Base-by-base conservation (phyloP, 2,329 filamentous ascomycete genomes). In the Pseudopithomyces maydicus region DNA sequence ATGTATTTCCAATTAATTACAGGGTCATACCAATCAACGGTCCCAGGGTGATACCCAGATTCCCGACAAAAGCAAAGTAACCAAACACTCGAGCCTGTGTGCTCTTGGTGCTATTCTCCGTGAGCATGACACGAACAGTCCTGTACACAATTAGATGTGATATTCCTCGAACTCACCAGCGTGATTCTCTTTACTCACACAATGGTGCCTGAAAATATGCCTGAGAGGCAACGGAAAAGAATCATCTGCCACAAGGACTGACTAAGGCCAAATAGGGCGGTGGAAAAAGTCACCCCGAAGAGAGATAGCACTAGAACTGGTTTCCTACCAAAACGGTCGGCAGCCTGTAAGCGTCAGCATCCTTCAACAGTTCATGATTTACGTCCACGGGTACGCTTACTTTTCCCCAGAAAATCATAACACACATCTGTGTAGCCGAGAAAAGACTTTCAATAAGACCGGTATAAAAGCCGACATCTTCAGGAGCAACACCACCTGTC, bases 401-500 rank as follows among this genome's bases (percentile, higher is more conserved):
- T 66, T 79, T 80, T 48, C 90, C 90, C 88, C 91, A 94, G 60
- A 82, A 77, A 23, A 94, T 84, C 86, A 94, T 91, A 56, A 92
- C 83, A n/a, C 85, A 54, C 82, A 91, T 91, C 74, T 93, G 90
- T 0, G 88, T 89, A 6, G 89, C 77, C 2, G 87, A 90, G 76
- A 93, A 94, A 29, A 92, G 76, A 0, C 82, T 84, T 67, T 85
- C 83, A 70, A 94, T 92, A 12, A 92, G 78, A 2, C 91, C 91
- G 55, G 82, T 86, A 79, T 92, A 94, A 77, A 93, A 94, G 1
- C 91, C 91, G 3, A 92, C 86, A 71, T 92, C 88, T n/a, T 82
- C 77, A 43, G 85, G 78, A 1, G 81, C 73, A 2, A 94, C 75
- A 11, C 80, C 68, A 10, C 89, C 90, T 56, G 87, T 88, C 55